Percentiles rank a stretch among this genome's conserved stretches.
Conservation (phyloP, 345 rosid species). For the Euphorbia tirucalli region DNA sequence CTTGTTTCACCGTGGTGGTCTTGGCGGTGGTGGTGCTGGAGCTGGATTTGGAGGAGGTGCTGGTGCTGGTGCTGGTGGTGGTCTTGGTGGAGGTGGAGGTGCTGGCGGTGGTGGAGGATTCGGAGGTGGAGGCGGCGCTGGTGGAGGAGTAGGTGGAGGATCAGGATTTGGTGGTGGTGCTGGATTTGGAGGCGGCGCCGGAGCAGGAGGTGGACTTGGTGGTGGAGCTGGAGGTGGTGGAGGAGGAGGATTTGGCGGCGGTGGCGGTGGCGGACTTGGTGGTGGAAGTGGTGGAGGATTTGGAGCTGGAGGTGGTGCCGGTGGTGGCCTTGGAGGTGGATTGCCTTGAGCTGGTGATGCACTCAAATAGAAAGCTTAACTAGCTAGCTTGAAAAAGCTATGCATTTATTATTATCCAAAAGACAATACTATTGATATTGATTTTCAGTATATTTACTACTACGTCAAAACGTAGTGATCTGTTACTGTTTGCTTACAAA, state of each 20-base stretch:
- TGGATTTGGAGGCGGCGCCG: conserved; percentile 10
- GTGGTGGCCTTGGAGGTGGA: conserved; percentile 16
- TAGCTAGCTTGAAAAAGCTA: no score
- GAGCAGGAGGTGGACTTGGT: conserved; percentile 12
- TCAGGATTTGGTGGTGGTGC: conserved; percentile 17
- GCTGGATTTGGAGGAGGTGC: conserved; percentile 13
- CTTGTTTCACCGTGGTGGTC: not conserved
- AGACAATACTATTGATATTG: not conserved
- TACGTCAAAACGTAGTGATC: not conserved
- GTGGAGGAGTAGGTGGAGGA: conserved; percentile 19
- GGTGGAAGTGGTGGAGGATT: conserved; percentile 17
- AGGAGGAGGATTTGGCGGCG: conserved; percentile 7
- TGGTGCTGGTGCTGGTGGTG: conserved; percentile 16
- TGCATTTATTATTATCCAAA: not conserved
- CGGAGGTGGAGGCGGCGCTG: conserved; percentile 17
- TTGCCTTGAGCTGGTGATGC: conserved; percentile 2
- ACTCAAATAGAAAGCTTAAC: not conserved
- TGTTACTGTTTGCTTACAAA: not conserved
- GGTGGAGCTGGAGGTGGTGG: not conserved
- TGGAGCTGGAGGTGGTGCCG: conserved; percentile 10
- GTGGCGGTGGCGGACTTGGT: conserved; percentile 7
- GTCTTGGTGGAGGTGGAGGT: conserved; percentile 19
- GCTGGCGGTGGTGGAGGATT: conserved; percentile 14
- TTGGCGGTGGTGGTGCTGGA: conserved; percentile 9
- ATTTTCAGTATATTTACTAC: no score